Conservation (phyloP, 2,329 filamentous ascomycete species). For the Epichloe gansuensis region DNA sequence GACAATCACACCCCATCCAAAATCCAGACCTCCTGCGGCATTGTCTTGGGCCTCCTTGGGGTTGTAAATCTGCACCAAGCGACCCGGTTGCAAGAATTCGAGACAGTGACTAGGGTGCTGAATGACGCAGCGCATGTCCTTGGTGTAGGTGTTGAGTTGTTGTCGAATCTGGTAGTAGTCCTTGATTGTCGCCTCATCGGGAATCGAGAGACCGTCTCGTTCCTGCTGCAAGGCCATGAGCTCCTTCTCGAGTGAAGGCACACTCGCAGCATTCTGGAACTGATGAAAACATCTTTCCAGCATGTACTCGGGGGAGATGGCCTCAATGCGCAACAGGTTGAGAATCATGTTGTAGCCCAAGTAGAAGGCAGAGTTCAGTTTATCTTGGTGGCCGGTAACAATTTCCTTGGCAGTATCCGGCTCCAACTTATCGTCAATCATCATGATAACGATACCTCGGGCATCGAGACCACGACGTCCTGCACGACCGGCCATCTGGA, state of each 20-base stretch:
- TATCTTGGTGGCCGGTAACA: constrained; percentile 91
- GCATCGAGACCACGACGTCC: constrained; percentile 95
- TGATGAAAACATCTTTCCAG: constrained; percentile 97
- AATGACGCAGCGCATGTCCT: constrained; percentile 84
- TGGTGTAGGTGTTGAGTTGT: constrained; percentile 68
- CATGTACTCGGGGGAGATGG: constrained; percentile 98
- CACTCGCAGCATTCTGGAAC: constrained; percentile 88
- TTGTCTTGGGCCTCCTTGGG: constrained; percentile 33
- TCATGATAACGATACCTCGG: constrained; percentile 98
- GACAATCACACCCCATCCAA: constrained; percentile 87
- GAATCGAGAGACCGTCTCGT: constrained; percentile 59
- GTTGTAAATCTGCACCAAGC: constrained; percentile 75
- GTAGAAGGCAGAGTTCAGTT: constrained; percentile 94
- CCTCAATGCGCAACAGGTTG: constrained; percentile 92
- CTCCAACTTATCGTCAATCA: constrained; percentile 95
- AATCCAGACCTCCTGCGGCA: constrained; percentile 42
- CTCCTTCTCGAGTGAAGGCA: constrained; percentile 72
- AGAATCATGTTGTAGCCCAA: constrained; percentile 99
- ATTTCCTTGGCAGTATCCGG: constrained; percentile 88
- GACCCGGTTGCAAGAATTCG: constrained; percentile 76
- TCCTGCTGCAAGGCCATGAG: constrained; percentile 66
- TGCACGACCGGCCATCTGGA: constrained; percentile 96
- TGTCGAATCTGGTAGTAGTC: constrained; percentile 89
- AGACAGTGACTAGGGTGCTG: constrained; percentile 81
- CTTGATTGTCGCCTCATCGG: constrained; percentile 77